Conservation (phyloP, 2,329 filamentous ascomycete species). For the Phialophora macrospora region DNA sequence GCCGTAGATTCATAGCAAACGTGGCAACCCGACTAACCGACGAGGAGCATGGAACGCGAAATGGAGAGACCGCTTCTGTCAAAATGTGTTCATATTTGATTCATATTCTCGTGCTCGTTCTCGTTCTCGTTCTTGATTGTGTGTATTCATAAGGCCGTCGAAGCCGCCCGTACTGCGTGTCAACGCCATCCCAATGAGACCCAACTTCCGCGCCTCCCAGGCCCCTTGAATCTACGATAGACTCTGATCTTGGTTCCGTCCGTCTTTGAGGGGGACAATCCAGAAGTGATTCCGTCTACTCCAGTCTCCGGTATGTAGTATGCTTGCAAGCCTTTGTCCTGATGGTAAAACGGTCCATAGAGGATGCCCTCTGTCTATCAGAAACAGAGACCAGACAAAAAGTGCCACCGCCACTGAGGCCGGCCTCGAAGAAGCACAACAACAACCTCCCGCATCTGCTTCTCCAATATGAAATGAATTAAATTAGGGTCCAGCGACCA, state of each 20-base stretch:
- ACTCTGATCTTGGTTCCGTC: background rate
- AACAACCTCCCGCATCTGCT: background rate
- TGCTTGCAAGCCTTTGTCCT: background rate
- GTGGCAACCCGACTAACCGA: too few relatives aligned
- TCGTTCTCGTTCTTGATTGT: background rate
- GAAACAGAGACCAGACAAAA: background rate
- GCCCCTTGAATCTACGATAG: background rate
- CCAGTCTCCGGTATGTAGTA: background rate
- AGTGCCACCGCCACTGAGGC: background rate
- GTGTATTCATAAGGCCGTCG: background rate
- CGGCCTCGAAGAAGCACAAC: background rate
- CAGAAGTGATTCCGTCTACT: background rate
- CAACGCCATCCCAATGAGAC: background rate
- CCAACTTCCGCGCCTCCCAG: background rate
- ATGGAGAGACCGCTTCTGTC: background rate
- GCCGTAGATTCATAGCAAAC: too few relatives aligned
- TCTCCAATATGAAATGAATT: background rate
- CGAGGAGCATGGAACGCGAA: background rate
- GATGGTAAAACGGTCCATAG: background rate
- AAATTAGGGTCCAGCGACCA: conserved; percentile 2
- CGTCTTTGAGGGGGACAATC: background rate
- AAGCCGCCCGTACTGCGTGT: too few relatives aligned
- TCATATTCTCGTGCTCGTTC: background rate
- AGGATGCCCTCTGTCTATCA: conserved; percentile 1
- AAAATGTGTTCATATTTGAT: background rate